Base-by-base conservation (phyloP, 768 basidiomycete species). In the Leccinum rimulosum region DNA sequence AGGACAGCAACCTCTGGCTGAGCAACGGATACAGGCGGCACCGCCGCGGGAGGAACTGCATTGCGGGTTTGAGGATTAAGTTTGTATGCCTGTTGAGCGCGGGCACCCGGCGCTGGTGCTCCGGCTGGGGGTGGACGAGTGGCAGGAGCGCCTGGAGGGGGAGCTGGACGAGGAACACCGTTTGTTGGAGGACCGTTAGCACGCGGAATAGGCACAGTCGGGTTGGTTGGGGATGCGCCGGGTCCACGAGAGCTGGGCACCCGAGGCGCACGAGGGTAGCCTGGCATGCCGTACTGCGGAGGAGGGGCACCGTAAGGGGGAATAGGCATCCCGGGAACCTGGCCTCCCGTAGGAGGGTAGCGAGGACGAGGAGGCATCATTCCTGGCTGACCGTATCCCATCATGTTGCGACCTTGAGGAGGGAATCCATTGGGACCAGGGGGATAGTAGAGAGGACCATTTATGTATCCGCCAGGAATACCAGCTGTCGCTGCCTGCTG, bases 401-500 rank as follows among this genome's bases (percentile, higher is more conserved):
- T 92, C 88, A 66, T 87, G 84, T 61, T 75, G 75, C 76, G 91
- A 86, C 71, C 60, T 43, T 71, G 71, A n/a, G 71, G 92, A 87
- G 75, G 88, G 86, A 86, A 92, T 89, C 61, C 84, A 80, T 65
- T 88, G 85, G 53, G 92, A 84, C 69, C 82, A 77, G 64, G 93
- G 83, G 60, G 91, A 84, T 69, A 88, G 85, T 79, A 95, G 84
- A 81, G 91, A 90, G 72, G 71, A 36, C 61, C 62, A 6, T 66
- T 64, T 30, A 72, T 64, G 49, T 70, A 74, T 49, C 61, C 89
- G 63, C 85, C 84, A 55, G 93, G 89, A 59, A 95, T 81, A 53
- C 86, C 75, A 64, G 91, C 89, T 50, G 92, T 91, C 60, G 91
- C 93, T 61, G 91, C 91, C 80, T 98, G 96, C 71, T 95, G 94